Evolutionary conservation across 2,329 filamentous ascomycete genomes (phyloP).

Genomic region (Alternaria sp.): DNA sequence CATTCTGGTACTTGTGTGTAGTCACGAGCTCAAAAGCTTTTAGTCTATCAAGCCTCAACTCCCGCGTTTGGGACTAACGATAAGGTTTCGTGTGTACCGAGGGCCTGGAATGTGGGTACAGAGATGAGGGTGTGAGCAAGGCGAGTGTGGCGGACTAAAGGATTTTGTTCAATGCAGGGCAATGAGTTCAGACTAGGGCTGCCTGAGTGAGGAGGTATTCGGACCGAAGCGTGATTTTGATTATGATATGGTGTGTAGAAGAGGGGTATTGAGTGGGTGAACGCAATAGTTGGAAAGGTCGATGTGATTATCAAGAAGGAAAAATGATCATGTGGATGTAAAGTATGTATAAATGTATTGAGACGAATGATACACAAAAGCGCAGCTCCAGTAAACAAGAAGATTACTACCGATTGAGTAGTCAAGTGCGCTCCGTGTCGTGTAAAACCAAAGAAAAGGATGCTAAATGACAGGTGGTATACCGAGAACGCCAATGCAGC

Average conservation of each 20-base stretch:
- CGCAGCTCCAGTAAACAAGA: neutral
- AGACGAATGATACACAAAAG: neutral
- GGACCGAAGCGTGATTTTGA: neutral
- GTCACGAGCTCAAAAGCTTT: neutral
- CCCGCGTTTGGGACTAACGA: neutral
- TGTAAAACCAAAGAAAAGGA: neutral
- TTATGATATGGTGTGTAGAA: neutral
- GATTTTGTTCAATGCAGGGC: neutral
- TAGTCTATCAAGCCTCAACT: neutral
- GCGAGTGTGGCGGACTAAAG: neutral
- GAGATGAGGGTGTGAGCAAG: neutral
- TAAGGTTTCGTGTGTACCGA: neutral
- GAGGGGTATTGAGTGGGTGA: neutral
- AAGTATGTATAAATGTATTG: neutral
- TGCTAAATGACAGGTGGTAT: conserved; percentile 4
- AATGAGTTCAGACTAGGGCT: neutral
- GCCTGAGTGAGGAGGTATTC: neutral
- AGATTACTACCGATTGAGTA: neutral
- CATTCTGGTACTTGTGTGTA: neutral
- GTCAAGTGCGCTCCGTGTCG: neutral
- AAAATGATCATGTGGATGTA: neutral
- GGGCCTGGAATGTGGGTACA: neutral
- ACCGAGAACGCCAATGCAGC: conserved; percentile 1
- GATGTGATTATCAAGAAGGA: neutral
- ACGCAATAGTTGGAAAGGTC: neutral